These are phyloP conservation scores for Striga asiatica DNA, from an alignment of 257 asterid genomes.

Conservation along the genomic window DNA sequence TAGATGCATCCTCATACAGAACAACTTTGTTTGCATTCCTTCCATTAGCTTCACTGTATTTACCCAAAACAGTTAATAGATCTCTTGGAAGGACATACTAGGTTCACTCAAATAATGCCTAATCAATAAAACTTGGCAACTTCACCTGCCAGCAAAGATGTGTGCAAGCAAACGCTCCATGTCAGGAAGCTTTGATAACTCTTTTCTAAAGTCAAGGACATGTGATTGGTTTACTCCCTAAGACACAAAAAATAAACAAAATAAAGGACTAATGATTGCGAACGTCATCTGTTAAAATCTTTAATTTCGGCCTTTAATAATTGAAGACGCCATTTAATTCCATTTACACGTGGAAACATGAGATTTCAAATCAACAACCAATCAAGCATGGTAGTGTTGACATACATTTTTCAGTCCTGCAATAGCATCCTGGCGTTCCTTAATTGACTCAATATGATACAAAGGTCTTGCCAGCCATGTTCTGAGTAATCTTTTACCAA, in stretches of 20 bases:
- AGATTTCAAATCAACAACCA: not conserved
- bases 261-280: not conserved
- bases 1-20: conserved; percentile 84
- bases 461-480: conserved; percentile 94
- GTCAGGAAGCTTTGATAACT: conserved; percentile 77
- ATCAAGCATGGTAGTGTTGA: not conserved
- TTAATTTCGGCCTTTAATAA: not conserved
- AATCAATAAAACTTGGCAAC: conserved; percentile 5
- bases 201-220: conserved; percentile 75
- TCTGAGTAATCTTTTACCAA: conserved; percentile 83
- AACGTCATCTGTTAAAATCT: not conserved
- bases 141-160: conserved; percentile 74
- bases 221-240: conserved; percentile 56
- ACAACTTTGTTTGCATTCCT: conserved; percentile 84
- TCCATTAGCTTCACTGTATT: conserved; percentile 76
- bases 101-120: not conserved
- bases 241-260: conserved; percentile 7
- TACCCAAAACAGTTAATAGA: conserved; percentile 14
- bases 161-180: conserved; percentile 94
- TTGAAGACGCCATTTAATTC: conserved; percentile 3
- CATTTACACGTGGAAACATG: conserved; percentile 2
- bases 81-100: conserved; percentile 1
- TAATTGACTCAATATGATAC: conserved; percentile 58
- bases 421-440: conserved; percentile 89
- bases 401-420: conserved; percentile 63